A percentile compares a stretch with the other conserved stretches of the same genome.
phyloP scores from a whole-genome alignment of 257 asterid genomes.

The Gentiana dahurica region DNA sequence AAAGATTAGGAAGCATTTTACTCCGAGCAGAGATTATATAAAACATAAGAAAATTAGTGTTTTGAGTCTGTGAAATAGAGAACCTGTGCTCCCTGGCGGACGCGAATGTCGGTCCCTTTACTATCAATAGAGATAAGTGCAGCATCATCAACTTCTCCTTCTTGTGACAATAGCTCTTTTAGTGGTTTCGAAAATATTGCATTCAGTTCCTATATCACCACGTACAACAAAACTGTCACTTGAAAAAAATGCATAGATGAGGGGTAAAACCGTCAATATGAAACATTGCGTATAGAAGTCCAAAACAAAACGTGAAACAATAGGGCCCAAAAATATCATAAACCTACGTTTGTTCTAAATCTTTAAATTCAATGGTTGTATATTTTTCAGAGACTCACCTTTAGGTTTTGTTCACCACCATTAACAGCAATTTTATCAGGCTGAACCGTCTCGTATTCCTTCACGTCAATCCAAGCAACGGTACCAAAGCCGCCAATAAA shows the following conservation, averaged over 20 bases:
- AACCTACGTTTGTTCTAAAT: not conserved
- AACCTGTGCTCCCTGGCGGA: slow-evolving; percentile 94
- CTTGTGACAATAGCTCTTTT: slow-evolving; percentile 69
- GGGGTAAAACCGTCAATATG: no score
- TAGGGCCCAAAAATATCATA: not conserved
- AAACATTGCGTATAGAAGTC: no score
- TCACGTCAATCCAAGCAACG: slow-evolving; percentile 92
- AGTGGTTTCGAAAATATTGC: slow-evolving; percentile 76
- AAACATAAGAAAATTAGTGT: not conserved
- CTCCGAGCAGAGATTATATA: not conserved
- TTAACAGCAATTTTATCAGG: slow-evolving; percentile 93
- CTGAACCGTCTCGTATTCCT: slow-evolving; percentile 72
- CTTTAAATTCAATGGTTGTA: not conserved
- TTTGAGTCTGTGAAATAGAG: not conserved
- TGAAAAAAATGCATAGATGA: no score
- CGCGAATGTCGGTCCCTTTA: slow-evolving; percentile 79
- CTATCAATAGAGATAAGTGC: slow-evolving; percentile 94
- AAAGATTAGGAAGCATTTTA: not conserved
- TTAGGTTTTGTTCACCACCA: slow-evolving; percentile 85
- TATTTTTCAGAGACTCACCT: slow-evolving; percentile 31
- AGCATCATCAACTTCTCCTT: slow-evolving; percentile 82
- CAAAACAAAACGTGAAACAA: not conserved
- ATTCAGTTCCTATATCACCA: slow-evolving; percentile 53
- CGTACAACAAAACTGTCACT: no score
- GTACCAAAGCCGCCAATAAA: slow-evolving; percentile 98